phyloP scores from a whole-genome alignment of 345 rosid species.

The Durio zibethinus region DNA sequence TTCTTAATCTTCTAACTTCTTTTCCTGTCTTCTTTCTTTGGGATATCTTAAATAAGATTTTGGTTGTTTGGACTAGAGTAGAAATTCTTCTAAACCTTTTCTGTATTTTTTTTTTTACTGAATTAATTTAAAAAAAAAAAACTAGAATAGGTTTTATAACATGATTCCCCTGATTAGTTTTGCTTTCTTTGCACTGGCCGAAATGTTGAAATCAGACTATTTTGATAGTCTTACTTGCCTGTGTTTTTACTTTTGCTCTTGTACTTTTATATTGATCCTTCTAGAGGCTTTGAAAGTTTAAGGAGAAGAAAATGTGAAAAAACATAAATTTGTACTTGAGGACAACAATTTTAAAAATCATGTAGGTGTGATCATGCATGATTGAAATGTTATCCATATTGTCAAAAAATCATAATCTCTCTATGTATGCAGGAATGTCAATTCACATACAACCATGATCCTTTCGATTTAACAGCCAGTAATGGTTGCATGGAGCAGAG shows the following conservation, averaged over 20 bases:
- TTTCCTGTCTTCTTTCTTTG: neutral
- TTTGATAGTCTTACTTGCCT: neutral
- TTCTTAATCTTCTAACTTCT: neutral
- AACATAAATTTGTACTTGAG: neutral
- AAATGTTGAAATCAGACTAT: neutral
- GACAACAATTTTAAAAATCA: neutral
- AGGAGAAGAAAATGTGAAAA: neutral
- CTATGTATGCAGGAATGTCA: conserved; percentile 10
- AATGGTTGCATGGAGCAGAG: neutral
- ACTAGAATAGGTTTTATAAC: neutral
- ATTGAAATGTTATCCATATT: too few species aligned
- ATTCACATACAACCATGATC: neutral
- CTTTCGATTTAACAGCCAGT: neutral
- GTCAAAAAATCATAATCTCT: too few species aligned
- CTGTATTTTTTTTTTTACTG: too few species aligned
- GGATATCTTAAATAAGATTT: neutral
- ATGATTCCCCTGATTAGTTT: neutral
- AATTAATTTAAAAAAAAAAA: neutral
- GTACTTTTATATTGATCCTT: neutral
- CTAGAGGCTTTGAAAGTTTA: neutral
- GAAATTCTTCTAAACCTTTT: neutral
- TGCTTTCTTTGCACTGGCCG: neutral
- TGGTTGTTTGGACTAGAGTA: neutral
- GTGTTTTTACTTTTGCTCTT: neutral
- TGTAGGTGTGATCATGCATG: neutral